Conservation (phyloP, 345 rosid genomes). For the rapeseed (Brassica napus) region Da-Ae NC_063448.1:35258501-35259000, state of each 20-base stretch:
- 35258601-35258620: slow-evolving; percentile 58
- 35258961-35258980: not conserved
- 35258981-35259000: not conserved
- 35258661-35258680: slow-evolving; percentile 83
- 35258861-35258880: slow-evolving; percentile 38
- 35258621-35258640: slow-evolving; percentile 85
- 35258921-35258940: not conserved
- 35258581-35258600: slow-evolving; percentile 79
- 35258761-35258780: slow-evolving; percentile 4
- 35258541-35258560: slow-evolving; percentile 83
- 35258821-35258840: slow-evolving; percentile 25
- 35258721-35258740: slow-evolving; percentile 14
- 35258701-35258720: not conserved
- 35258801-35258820: slow-evolving; percentile 25
- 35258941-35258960: slow-evolving; percentile 2
- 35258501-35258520: slow-evolving; percentile 90
- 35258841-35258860: slow-evolving; percentile 32
- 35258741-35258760: slow-evolving; percentile 9
- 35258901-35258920: slow-evolving; percentile 31
- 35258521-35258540: slow-evolving; percentile 89
- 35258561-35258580: slow-evolving; percentile 79
- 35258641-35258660: slow-evolving; percentile 89
- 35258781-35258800: slow-evolving; percentile 55
- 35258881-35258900: slow-evolving; percentile 12
- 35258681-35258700: slow-evolving; percentile 77